Conservation (phyloP, 352 stramenopile genomes). For the Albugo candida region DNA sequence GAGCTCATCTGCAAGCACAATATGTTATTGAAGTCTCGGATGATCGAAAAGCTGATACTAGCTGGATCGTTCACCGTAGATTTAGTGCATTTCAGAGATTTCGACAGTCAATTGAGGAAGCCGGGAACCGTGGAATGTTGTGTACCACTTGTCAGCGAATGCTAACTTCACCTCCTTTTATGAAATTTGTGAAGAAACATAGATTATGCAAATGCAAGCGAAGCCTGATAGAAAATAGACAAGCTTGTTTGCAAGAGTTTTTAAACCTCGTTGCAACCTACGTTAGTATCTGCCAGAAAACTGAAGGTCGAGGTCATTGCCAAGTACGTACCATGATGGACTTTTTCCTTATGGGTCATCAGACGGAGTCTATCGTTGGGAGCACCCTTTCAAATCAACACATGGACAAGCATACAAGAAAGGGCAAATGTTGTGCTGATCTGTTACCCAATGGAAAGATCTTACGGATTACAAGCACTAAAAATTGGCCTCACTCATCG, state of each 20-base stretch:
- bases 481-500: too few relatives aligned
- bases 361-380: conserved; percentile 78
- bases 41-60: conserved; percentile 34
- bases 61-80: conserved; percentile 71
- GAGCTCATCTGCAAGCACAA: conserved; percentile 51
- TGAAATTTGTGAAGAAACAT: conserved; percentile 57
- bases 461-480: not conserved
- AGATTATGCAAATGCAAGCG: conserved; percentile 56
- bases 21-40: conserved; percentile 74
- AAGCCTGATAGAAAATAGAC: conserved; percentile 51
- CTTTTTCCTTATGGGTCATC: conserved; percentile 75
- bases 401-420: not conserved
- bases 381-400: conserved; percentile 65
- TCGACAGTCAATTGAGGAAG: conserved; percentile 36
- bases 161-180: conserved; percentile 58
- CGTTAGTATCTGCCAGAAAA: conserved; percentile 50
- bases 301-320: conserved; percentile 20
- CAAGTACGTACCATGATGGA: conserved; percentile 60
- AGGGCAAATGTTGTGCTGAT: not conserved
- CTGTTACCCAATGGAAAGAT: not conserved
- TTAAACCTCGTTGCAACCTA: conserved; percentile 57
- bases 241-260: conserved; percentile 52
- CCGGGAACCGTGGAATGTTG: conserved; percentile 41
- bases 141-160: conserved; percentile 61
- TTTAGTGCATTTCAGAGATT: conserved; percentile 74